Conservation (phyloP, 768 basidiomycete species). For the Mycena crocata region DNA sequence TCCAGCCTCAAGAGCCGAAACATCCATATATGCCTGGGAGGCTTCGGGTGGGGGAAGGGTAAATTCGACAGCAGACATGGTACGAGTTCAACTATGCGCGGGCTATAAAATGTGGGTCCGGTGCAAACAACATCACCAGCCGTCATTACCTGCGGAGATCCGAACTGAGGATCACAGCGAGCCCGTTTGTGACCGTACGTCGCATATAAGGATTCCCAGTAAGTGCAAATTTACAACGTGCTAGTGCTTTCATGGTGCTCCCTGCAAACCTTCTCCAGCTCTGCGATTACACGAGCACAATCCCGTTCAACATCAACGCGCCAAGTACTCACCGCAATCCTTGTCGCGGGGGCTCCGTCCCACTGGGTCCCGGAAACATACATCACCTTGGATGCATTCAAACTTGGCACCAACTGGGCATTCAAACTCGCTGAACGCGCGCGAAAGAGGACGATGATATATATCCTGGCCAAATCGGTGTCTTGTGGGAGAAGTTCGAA, state of each 20-base stretch:
- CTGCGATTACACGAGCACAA: constrained; percentile 19
- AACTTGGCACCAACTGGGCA: background rate
- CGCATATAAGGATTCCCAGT: no score
- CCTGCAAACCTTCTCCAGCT: constrained; percentile 11
- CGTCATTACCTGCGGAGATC: no score
- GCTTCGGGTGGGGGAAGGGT: constrained; percentile 51
- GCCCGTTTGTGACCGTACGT: no score
- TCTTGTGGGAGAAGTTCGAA: constrained; percentile 29
- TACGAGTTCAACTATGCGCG: no score
- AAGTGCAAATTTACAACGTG: no score
- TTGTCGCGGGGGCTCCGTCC: constrained; percentile 19
- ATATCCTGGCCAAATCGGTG: constrained; percentile 9
- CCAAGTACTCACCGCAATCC: constrained; percentile 33
- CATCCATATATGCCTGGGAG: constrained; percentile 61
- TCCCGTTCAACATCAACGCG: constrained; percentile 27
- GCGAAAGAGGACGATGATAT: constrained; percentile 31
- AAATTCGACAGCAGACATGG: background rate
- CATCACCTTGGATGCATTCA: constrained; percentile 24
- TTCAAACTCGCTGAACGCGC: constrained; percentile 22
- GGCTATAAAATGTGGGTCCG: no score
- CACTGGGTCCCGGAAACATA: constrained; percentile 30
- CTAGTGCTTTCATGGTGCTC: background rate
- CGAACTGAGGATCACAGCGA: no score
- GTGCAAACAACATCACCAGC: no score
- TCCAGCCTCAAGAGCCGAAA: constrained; percentile 69